These are phyloP conservation scores for Amesomyces nigricolor DNA, from an alignment of 2,329 filamentous ascomycete species.

Conservation along the genomic window DNA sequence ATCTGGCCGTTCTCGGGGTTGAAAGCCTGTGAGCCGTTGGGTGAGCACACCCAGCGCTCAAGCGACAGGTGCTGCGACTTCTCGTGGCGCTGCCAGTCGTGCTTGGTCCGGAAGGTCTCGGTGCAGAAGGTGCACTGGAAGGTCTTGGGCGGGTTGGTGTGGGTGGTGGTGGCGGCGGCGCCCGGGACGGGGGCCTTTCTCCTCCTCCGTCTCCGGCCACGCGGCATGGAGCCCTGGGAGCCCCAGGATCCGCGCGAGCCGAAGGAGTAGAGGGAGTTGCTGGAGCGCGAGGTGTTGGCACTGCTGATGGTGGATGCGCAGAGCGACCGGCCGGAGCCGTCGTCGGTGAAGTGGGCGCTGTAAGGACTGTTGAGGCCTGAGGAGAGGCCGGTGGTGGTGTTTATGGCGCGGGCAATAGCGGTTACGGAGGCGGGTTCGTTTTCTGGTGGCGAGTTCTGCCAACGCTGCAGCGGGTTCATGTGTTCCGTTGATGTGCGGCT, in stretches of 20 bases:
- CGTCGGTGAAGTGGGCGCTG: conserved; percentile 54
- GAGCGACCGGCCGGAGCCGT: conserved; percentile 53
- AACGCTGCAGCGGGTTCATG: conserved; percentile 55
- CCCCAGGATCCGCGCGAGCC: conserved; percentile 44
- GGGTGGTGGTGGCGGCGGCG: conserved; percentile 23
- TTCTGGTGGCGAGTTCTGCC: conserved; percentile 54
- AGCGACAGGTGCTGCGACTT: conserved; percentile 61
- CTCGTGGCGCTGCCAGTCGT: conserved; percentile 67
- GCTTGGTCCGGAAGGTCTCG: conserved; percentile 61
- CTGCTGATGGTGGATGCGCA: conserved; percentile 58
- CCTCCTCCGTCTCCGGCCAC: conserved; percentile 46
- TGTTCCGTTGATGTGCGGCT: conserved; percentile 44
- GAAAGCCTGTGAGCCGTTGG: conserved; percentile 49
- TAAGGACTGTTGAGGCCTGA: conserved; percentile 54
- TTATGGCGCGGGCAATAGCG: conserved; percentile 53
- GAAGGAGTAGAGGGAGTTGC: conserved; percentile 54
- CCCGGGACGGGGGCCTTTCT: conserved; percentile 34
- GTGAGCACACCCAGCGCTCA: conserved; percentile 60
- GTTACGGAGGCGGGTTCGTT: conserved; percentile 56
- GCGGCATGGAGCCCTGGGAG: conserved; percentile 31
- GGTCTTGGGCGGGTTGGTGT: conserved; percentile 46
- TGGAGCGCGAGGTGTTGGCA: conserved; percentile 56
- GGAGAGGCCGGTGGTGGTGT: conserved; percentile 45
- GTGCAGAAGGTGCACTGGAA: conserved; percentile 66
- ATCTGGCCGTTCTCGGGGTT: conserved; percentile 54